Percentiles rank a stretch among this genome's conserved stretches.
phyloP scores from a whole-genome alignment of 495 filamentous ascomycete species.

The Penicillium herquei region DNA sequence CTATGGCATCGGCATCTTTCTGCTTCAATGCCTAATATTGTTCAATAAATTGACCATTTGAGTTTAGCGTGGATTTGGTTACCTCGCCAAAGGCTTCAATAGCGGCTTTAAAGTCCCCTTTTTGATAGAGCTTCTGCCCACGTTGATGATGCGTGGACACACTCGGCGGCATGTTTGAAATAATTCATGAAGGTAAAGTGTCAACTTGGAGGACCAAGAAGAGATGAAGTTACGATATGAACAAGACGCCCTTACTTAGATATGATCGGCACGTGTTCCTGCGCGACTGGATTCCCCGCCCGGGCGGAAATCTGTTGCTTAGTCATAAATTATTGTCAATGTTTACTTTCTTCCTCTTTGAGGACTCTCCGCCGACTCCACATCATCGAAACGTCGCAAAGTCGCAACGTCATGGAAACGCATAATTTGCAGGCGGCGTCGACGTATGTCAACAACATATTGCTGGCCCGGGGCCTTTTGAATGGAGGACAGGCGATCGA shows the following conservation, averaged over 20 bases:
- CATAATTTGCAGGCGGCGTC: conserved; percentile 85
- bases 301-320: conserved; percentile 12
- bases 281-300: conserved; percentile 14
- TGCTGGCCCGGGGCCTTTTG: conserved; percentile 84
- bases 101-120: conserved; percentile 40
- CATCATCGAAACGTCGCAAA: conserved; percentile 10
- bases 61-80: conserved; percentile 16
- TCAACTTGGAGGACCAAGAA: background rate
- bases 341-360: conserved; percentile 49
- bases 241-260: background rate
- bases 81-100: conserved; percentile 45
- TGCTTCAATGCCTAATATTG: conserved; percentile 34
- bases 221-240: background rate
- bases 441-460: conserved; percentile 92
- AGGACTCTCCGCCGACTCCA: conserved; percentile 19
- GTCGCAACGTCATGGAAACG: conserved; percentile 59
- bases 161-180: background rate
- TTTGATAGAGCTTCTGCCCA: conserved; percentile 42
- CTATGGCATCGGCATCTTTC: conserved; percentile 30
- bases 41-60: conserved; percentile 11
- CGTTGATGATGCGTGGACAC: conserved; percentile 24
- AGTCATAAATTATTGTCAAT: conserved; percentile 11
- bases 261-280: conserved; percentile 15
- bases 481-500: conserved; percentile 82
- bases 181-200: background rate